Evolutionary conservation across 352 stramenopile genomes (phyloP).

Genomic region (Phytophthora cactorum): DNA sequence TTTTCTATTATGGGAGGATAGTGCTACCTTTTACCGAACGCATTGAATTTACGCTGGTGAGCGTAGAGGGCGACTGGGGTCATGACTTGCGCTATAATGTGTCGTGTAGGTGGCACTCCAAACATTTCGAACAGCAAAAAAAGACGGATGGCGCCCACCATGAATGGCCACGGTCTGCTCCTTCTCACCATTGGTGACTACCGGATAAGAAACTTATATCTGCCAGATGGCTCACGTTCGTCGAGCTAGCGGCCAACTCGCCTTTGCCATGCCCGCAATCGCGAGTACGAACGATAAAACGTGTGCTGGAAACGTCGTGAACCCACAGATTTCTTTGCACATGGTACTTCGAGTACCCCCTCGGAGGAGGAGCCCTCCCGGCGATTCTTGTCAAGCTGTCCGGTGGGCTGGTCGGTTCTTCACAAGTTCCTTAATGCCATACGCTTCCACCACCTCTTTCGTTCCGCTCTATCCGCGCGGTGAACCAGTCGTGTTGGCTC

Average conservation of each 20-base stretch:
- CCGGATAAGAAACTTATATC: slow-evolving; percentile 4
- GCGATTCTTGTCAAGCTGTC: background rate
- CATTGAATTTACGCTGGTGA: too few relatives aligned
- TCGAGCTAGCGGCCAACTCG: background rate
- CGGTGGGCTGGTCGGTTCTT: background rate
- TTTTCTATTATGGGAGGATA: too few relatives aligned
- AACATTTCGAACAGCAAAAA: slow-evolving; percentile 5
- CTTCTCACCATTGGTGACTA: slow-evolving; percentile 5
- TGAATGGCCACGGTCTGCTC: background rate
- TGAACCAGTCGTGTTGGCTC: background rate
- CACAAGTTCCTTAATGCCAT: slow-evolving; percentile 3
- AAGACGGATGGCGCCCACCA: background rate
- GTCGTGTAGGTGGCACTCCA: too few relatives aligned
- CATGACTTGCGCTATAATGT: too few relatives aligned
- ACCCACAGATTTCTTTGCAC: too few relatives aligned
- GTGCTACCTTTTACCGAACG: too few relatives aligned
- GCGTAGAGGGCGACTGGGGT: too few relatives aligned
- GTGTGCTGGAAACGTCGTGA: too few relatives aligned
- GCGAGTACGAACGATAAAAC: background rate
- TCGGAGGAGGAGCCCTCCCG: too few relatives aligned
- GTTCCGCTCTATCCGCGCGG: background rate
- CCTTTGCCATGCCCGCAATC: slow-evolving; percentile 9
- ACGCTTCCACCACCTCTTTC: slow-evolving; percentile 5
- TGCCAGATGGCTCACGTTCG: slow-evolving; percentile 1
- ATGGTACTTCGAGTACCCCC: too few relatives aligned